Percentiles rank a stretch among this genome's conserved stretches.
Conservation (phyloP, 805 yeast genomes). For the Wickerhamomyces strasburgensis region DNA sequence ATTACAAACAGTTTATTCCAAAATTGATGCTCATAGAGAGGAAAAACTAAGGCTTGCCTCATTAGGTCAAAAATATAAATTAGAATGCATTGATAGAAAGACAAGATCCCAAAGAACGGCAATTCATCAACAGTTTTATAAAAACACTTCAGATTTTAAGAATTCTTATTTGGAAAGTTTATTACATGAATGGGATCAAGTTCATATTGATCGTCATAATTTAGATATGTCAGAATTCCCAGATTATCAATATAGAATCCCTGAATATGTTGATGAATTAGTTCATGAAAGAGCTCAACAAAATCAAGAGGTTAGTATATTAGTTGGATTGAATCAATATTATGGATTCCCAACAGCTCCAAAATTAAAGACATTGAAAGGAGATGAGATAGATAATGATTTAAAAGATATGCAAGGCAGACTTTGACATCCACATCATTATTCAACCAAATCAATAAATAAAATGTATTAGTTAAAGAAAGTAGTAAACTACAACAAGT, state of each 20-base stretch:
- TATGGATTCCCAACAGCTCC: conserved; percentile 85
- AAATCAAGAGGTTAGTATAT: conserved; percentile 63
- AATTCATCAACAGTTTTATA: conserved; percentile 78
- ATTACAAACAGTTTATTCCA: conserved; percentile 61
- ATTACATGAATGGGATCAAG: conserved; percentile 86
- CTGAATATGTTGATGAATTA: conserved; percentile 40
- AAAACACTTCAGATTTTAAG: conserved; percentile 62
- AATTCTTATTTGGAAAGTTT: conserved; percentile 61
- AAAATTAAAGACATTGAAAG: conserved; percentile 53
- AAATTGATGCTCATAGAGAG: conserved; percentile 70
- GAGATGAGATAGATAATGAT: conserved; percentile 73
- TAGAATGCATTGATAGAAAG: conserved; percentile 73
- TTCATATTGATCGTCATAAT: conserved; percentile 80
- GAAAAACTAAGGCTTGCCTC: conserved; percentile 53
- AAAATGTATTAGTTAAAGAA: not conserved
- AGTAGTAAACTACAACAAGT: not conserved
- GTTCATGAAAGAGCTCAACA: conserved; percentile 63
- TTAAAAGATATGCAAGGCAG: conserved; percentile 46
- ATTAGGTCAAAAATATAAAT: conserved; percentile 54
- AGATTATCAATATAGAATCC: conserved; percentile 37
- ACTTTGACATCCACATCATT: conserved; percentile 2
- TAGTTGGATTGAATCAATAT: conserved; percentile 61
- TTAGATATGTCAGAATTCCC: conserved; percentile 57
- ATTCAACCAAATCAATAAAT: too few relatives aligned
- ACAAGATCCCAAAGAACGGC: conserved; percentile 74